Evolutionary conservation across 495 filamentous ascomycete genomes (phyloP).

Genomic region (Penicillium longicatenatum): DNA sequence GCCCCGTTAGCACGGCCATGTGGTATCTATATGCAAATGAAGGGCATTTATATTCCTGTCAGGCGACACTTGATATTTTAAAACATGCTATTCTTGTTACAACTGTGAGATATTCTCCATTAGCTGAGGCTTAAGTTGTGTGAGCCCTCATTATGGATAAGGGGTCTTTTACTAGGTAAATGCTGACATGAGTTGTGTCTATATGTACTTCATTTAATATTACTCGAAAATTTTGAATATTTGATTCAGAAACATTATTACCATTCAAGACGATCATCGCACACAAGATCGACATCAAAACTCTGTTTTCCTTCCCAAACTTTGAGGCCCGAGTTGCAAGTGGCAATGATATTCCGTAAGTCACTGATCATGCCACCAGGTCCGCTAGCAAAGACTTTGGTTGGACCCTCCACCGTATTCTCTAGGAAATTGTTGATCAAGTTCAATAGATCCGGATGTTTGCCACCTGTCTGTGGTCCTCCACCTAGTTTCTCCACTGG

Average conservation of each 20-base stretch:
- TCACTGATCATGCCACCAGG: constrained; percentile 61
- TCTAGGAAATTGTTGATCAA: constrained; percentile 27
- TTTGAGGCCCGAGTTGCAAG: constrained; percentile 46
- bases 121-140: too few species aligned
- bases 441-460: not conserved
- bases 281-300: constrained; percentile 57
- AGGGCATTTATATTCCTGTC: too few species aligned
- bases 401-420: constrained; percentile 40
- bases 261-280: constrained; percentile 50
- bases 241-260: not conserved
- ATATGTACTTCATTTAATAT: too few species aligned
- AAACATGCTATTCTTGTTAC: too few species aligned
- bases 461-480: not conserved
- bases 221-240: too few species aligned
- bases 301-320: constrained; percentile 58
- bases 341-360: constrained; percentile 55
- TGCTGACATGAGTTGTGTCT: too few species aligned
- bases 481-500: not conserved
- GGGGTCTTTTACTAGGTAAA: too few species aligned
- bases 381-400: constrained; percentile 61
- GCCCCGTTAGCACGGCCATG: too few species aligned
- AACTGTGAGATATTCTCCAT: too few species aligned
- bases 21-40: too few species aligned
- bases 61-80: too few species aligned
- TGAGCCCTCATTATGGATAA: too few species aligned